Percentiles rank a stretch among this genome's conserved stretches.
These are phyloP conservation scores for Aquilaria sinensis DNA, from an alignment of 345 rosid genomes.

Conservation along the genomic window DNA sequence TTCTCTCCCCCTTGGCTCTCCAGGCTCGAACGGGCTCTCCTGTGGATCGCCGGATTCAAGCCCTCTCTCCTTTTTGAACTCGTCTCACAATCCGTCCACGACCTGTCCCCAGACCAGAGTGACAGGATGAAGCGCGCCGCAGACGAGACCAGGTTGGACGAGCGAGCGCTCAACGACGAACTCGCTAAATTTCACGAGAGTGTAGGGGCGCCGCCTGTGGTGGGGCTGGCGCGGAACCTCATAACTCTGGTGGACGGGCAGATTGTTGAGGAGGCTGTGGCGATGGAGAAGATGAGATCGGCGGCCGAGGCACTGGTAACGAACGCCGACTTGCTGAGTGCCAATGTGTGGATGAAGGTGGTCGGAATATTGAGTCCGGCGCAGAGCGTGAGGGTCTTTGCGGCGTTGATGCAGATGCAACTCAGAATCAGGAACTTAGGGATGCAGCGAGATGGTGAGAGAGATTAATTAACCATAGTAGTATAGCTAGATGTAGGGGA, in stretches of 20 bases:
- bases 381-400: constrained; percentile 6
- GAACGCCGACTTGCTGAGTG: constrained; percentile 6
- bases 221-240: neutral
- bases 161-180: neutral
- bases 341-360: neutral
- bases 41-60: constrained; percentile 14
- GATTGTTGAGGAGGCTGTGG: neutral
- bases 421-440: too few relatives aligned
- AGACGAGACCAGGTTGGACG: neutral
- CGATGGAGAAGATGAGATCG: constrained; percentile 1
- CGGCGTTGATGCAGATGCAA: too few relatives aligned
- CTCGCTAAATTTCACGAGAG: neutral
- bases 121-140: neutral
- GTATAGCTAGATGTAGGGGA: too few relatives aligned
- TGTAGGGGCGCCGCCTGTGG: neutral
- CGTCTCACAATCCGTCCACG: neutral
- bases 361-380: constrained; percentile 3
- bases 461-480: too few relatives aligned
- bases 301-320: neutral
- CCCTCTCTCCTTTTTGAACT: constrained; percentile 1
- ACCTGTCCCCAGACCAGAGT: neutral
- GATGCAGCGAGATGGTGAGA: too few relatives aligned
- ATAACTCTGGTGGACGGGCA: neutral
- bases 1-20: constrained; percentile 6
- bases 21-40: constrained; percentile 4